phyloP scores from a whole-genome alignment of 2,329 filamentous ascomycete species.

The Onygenales sp. region DNA sequence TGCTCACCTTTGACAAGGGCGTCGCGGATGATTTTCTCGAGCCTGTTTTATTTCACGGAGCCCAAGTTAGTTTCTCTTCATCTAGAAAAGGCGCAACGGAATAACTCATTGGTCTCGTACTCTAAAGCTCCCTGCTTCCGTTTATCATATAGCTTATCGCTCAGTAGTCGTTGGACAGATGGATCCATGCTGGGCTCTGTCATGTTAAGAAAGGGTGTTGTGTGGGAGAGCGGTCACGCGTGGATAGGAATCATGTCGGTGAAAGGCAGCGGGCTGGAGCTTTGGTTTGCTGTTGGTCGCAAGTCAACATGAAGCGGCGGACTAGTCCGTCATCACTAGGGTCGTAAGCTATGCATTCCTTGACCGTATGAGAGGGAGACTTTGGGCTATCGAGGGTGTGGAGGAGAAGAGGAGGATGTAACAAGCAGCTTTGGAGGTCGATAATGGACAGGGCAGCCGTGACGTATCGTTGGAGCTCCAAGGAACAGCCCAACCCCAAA shows the following conservation, averaged over 20 bases:
- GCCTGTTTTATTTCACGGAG: conserved; percentile 39
- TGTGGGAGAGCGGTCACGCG: neutral
- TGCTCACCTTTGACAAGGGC: conserved; percentile 67
- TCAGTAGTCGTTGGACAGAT: conserved; percentile 79
- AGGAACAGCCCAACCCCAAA: no score
- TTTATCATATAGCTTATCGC: conserved; percentile 98
- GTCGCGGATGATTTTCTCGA: conserved; percentile 85
- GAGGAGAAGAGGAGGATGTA: neutral
- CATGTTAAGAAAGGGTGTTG: conserved; percentile 3
- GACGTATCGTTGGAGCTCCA: no score
- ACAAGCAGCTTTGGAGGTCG: no score
- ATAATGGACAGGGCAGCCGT: no score
- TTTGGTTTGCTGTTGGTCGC: neutral
- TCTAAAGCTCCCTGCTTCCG: conserved; percentile 93
- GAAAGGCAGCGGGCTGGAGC: neutral
- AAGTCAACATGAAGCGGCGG: neutral
- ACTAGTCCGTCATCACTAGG: neutral
- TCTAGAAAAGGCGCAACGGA: neutral
- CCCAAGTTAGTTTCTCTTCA: neutral
- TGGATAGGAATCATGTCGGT: conserved; percentile 1
- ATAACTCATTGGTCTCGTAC: conserved; percentile 43
- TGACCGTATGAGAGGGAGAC: neutral
- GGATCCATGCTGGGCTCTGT: conserved; percentile 58
- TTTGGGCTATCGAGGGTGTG: neutral
- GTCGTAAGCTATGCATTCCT: neutral